Conservation (phyloP, 371 early-diverging fungal genomes). For the Sporodiniella umbellata region DNA sequence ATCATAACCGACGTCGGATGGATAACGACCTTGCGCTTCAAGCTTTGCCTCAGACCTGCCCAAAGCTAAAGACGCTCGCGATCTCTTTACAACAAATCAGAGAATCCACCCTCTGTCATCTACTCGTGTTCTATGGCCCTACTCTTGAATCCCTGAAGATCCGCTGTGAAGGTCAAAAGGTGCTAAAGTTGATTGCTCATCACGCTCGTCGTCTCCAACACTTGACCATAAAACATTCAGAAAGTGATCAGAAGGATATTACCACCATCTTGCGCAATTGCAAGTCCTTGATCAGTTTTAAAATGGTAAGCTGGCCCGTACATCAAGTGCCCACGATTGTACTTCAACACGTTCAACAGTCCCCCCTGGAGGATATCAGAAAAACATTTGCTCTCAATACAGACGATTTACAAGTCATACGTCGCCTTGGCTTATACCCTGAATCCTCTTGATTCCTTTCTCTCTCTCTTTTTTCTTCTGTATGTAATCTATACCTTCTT, state of each 20-base stretch:
- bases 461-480: too few relatives aligned
- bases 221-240: slow-evolving; percentile 19
- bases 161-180: slow-evolving; percentile 30
- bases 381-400: slow-evolving; percentile 14
- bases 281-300: slow-evolving; percentile 18
- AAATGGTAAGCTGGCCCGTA: slow-evolving; percentile 38
- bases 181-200: slow-evolving; percentile 25
- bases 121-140: slow-evolving; percentile 22
- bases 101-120: slow-evolving; percentile 23
- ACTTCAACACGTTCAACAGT: slow-evolving; percentile 7
- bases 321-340: slow-evolving; percentile 34
- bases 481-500: too few relatives aligned
- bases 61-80: slow-evolving; percentile 14
- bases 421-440: slow-evolving; percentile 10
- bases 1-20: slow-evolving; percentile 33
- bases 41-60: slow-evolving; percentile 24
- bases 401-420: slow-evolving; percentile 21
- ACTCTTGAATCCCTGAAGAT: slow-evolving; percentile 25
- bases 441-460: too few relatives aligned
- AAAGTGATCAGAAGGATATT: slow-evolving; percentile 10
- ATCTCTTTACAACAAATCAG: slow-evolving; percentile 43
- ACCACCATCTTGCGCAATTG: slow-evolving; percentile 24
- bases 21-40: slow-evolving; percentile 35
- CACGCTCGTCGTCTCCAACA: slow-evolving; percentile 23
- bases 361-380: slow-evolving; percentile 2